Evolutionary conservation across 1,139 yeast species (phyloP), one percentile per base, ranked within the genome.

Genomic region (Wickerhamomyces sp.): DNA sequence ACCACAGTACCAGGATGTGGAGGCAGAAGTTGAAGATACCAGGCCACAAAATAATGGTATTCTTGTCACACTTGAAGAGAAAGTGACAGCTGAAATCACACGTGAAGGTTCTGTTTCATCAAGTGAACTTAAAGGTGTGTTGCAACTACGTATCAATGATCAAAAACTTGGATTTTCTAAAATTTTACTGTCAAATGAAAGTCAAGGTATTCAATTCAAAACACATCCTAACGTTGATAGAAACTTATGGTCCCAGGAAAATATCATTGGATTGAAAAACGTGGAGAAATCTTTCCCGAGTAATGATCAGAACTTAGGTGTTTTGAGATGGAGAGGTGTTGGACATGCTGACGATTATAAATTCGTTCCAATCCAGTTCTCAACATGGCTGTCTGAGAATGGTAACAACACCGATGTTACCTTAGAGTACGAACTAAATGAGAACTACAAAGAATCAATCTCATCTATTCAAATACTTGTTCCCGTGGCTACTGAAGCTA

Each of bases 191-290:
- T 58, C 67, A 31, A 67, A 78, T 26, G 69, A 61, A 30, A 68
- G 67, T 35, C 54, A 66, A 23, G 75, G 74, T 22, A 70, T 77
- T 37, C 91, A 81, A 56, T 91, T 77, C 68, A 89, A 89, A 61
- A 87, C 97, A 20, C 96, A 91, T 64, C 98, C 98, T 44, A 88
- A 89, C 58, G 94, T 91, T 46, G 96, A 91, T 64, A 81, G 86
- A 55, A 67, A 66, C 32, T 62, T 75, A 52, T 91, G 89, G 59
- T 68, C 72, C 31, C 59, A 70, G 17, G 60, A 68, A 21, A 69
- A 73, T 43, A 62, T 73, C 28, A 78, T 91, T 54, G 82, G 83
- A 2, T 74, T 89, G 52, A 86, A 84, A 56, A 95, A 88, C 55
- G 66, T 77, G 36, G 57, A 73, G 28, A 85, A 87, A 53, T 75